phyloP scores from a whole-genome alignment of 2,329 filamentous ascomycete species.

The Ophiostoma populinum region DNA sequence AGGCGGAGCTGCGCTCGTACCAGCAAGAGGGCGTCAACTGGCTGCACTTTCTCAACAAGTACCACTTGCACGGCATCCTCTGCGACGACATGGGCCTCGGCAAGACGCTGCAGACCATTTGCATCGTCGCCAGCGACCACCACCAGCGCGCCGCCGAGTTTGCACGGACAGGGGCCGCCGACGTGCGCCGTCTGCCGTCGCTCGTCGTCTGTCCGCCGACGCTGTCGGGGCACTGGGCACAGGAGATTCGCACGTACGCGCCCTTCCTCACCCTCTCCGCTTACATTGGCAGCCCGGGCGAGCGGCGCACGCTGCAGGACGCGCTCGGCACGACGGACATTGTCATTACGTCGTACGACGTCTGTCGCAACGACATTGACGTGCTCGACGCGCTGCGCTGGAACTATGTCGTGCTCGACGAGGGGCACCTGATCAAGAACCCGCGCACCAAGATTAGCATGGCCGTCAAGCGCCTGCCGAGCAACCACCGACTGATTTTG shows the following conservation, averaged over 20 bases:
- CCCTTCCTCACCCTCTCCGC: constrained; percentile 81
- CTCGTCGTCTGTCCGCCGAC: constrained; percentile 94
- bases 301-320: constrained; percentile 55
- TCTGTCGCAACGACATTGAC: constrained; percentile 91
- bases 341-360: constrained; percentile 94
- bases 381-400: constrained; percentile 67
- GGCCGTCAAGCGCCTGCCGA: constrained; percentile 75
- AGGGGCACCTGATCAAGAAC: constrained; percentile 98
- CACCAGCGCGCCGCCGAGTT: constrained; percentile 86
- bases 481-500: constrained; percentile 88
- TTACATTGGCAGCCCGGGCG: constrained; percentile 76
- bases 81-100: constrained; percentile 99
- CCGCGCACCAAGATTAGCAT: constrained; percentile 90
- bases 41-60: constrained; percentile 95
- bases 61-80: constrained; percentile 92
- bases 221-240: constrained; percentile 94
- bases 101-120: constrained; percentile 92
- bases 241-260: constrained; percentile 89
- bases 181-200: constrained; percentile 67
- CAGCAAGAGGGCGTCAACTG: constrained; percentile 98
- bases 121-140: constrained; percentile 95
- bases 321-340: constrained; percentile 67
- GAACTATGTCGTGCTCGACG: constrained; percentile 92
- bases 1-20: constrained; percentile 88
- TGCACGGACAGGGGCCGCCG: constrained; percentile 59